Evolutionary conservation across 495 filamentous ascomycete genomes (phyloP).

Genomic region (Xylaria curta): DNA sequence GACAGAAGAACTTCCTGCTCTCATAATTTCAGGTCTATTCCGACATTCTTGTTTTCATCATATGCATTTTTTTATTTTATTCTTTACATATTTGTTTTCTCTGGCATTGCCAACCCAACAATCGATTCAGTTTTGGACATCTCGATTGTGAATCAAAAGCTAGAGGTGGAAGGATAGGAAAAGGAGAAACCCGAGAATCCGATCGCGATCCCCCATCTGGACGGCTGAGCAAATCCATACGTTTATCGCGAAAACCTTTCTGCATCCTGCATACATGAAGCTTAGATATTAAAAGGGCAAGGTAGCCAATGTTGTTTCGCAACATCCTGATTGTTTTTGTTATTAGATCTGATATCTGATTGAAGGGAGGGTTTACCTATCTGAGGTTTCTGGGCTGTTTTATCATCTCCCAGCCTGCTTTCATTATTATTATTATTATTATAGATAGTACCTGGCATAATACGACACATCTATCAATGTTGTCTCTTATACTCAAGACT

Average conservation of each 20-base stretch:
- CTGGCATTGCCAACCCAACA: background rate
- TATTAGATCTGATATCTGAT: conserved; percentile 2
- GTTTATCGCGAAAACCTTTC: conserved; percentile 1
- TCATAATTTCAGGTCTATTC: conserved; percentile 21
- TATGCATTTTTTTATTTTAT: background rate
- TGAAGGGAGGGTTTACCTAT: background rate
- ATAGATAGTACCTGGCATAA: background rate
- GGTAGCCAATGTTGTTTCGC: conserved; percentile 4
- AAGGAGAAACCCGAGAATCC: background rate
- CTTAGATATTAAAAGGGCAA: conserved; percentile 16
- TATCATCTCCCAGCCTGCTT: background rate
- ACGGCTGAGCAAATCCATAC: background rate
- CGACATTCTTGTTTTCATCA: background rate
- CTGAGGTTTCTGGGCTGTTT: background rate
- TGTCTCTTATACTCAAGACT: background rate
- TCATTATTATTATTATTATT: background rate
- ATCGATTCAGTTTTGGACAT: background rate
- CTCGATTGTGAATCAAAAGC: conserved; percentile 1
- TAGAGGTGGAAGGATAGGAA: background rate
- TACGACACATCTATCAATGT: background rate
- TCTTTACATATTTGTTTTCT: background rate
- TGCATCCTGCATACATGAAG: conserved; percentile 11
- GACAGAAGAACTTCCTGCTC: conserved; percentile 30
- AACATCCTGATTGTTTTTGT: conserved; percentile 3
- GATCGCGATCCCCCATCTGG: conserved; percentile 9